Percentiles rank a stretch among this genome's conserved stretches.
These are phyloP conservation scores for Gracilariopsis chorda DNA, from an alignment of 23 red algal species.

Conservation along the genomic window DNA sequence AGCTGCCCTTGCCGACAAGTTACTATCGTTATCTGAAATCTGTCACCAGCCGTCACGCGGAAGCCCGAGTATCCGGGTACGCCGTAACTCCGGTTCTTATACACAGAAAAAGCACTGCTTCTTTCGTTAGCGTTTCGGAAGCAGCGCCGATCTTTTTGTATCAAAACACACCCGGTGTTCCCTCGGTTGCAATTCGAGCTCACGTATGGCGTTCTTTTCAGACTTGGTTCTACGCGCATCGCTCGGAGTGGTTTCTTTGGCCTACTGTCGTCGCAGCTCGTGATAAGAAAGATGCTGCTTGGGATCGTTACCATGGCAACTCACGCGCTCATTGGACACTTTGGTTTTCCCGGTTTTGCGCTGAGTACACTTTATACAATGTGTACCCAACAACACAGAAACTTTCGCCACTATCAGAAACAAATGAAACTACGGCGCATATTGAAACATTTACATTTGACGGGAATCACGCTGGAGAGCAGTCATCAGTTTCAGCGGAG, in stretches of 20 bases:
- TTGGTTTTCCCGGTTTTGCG: conserved; percentile 69
- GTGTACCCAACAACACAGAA: conserved; percentile 29
- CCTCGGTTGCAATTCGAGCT: conserved; percentile 10
- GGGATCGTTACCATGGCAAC: conserved; percentile 30
- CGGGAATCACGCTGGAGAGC: not conserved
- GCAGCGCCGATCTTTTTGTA: conserved; percentile 23
- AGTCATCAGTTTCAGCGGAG: not conserved
- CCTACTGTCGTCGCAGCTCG: conserved; percentile 48
- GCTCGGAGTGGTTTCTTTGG: conserved; percentile 76
- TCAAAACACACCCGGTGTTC: conserved; percentile 5
- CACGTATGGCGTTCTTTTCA: conserved; percentile 58
- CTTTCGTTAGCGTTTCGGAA: not conserved
- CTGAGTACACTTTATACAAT: conserved; percentile 35
- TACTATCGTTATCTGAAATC: conserved; percentile 35
- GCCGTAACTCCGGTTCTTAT: conserved; percentile 20
- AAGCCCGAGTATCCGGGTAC: conserved; percentile 28
- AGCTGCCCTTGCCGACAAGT: not conserved
- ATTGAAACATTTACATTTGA: conserved; percentile 44
- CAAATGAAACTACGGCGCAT: not conserved
- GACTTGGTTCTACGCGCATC: conserved; percentile 55
- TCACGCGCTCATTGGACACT: conserved; percentile 66
- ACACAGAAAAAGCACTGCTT: not conserved
- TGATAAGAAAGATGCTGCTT: conserved; percentile 52
- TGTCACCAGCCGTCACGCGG: not conserved
- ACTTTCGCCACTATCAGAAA: not conserved